Conservation (phyloP, 2,329 filamentous ascomycete genomes). For the Dendryphion nanum region DNA sequence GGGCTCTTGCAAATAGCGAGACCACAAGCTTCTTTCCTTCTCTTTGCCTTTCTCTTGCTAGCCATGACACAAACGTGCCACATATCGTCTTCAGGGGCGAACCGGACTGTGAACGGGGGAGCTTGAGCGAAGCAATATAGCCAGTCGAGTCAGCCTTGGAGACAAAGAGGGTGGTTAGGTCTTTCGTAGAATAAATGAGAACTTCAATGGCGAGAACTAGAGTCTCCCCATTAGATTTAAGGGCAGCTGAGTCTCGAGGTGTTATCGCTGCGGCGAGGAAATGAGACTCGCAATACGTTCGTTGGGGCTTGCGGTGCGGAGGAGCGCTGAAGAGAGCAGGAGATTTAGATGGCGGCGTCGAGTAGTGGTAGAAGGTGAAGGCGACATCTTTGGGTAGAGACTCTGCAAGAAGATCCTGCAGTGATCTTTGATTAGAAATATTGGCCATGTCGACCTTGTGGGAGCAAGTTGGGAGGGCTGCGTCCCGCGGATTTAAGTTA, state of each 20-base stretch:
- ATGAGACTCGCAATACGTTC: slow-evolving; percentile 85
- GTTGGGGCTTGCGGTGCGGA: slow-evolving; percentile 67
- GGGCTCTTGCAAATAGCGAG: slow-evolving; percentile 87
- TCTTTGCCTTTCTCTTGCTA: slow-evolving; percentile 67
- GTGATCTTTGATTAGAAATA: slow-evolving; percentile 17
- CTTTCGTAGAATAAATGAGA: slow-evolving; percentile 76
- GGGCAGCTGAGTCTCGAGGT: slow-evolving; percentile 24
- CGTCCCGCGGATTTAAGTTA: too few species aligned
- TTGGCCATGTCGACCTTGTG: slow-evolving; percentile 21
- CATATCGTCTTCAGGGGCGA: slow-evolving; percentile 76
- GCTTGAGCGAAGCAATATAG: slow-evolving; percentile 67
- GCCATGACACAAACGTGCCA: slow-evolving; percentile 71
- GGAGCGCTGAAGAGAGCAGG: slow-evolving; percentile 77
- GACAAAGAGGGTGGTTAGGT: slow-evolving; percentile 84
- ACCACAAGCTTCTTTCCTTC: slow-evolving; percentile 69
- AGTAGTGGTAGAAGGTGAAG: slow-evolving; percentile 81
- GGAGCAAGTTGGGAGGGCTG: too few species aligned
- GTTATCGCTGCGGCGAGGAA: slow-evolving; percentile 62
- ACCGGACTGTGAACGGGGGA: slow-evolving; percentile 48
- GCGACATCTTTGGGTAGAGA: slow-evolving; percentile 52
- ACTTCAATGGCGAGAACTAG: slow-evolving; percentile 84
- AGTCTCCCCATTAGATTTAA: slow-evolving; percentile 48
- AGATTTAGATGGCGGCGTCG: slow-evolving; percentile 74
- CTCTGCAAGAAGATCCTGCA: slow-evolving; percentile 49
- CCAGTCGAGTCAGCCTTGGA: slow-evolving; percentile 97